Conservation (phyloP, 148 eudicot species). For the Pharnaceum exiguum region DNA sequence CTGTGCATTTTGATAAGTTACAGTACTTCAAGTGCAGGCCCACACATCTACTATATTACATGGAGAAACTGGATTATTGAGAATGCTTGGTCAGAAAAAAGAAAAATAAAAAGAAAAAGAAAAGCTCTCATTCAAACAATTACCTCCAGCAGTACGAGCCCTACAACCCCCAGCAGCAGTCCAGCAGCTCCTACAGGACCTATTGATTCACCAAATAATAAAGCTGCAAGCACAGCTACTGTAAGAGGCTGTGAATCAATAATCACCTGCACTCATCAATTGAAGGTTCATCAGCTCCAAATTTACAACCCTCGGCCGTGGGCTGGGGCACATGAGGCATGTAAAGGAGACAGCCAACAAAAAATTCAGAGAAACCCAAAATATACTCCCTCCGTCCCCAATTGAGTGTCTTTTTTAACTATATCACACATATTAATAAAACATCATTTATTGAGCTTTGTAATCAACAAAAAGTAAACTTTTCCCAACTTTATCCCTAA, state of each 20-base stretch:
- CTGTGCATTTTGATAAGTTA: neutral
- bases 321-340: no score
- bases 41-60: no score
- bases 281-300: conserved; percentile 14
- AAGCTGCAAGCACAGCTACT: conserved; percentile 85
- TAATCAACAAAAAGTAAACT: no score
- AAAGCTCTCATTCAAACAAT: neutral
- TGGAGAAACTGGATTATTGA: no score
- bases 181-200: conserved; percentile 88
- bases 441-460: no score
- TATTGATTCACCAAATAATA: conserved; percentile 92
- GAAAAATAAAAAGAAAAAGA: neutral
- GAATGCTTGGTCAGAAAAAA: no score
- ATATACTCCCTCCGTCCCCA: no score
- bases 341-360: neutral
- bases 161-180: conserved; percentile 85
- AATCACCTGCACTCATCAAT: conserved; percentile 68
- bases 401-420: no score
- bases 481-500: no score
- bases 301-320: conserved; percentile 3
- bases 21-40: neutral
- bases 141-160: conserved; percentile 98
- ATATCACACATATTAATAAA: no score
- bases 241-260: conserved; percentile 99
- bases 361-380: neutral